Base-by-base conservation (phyloP, 495 filamentous ascomycete genomes). In the Durotheca rogersii region DNA sequence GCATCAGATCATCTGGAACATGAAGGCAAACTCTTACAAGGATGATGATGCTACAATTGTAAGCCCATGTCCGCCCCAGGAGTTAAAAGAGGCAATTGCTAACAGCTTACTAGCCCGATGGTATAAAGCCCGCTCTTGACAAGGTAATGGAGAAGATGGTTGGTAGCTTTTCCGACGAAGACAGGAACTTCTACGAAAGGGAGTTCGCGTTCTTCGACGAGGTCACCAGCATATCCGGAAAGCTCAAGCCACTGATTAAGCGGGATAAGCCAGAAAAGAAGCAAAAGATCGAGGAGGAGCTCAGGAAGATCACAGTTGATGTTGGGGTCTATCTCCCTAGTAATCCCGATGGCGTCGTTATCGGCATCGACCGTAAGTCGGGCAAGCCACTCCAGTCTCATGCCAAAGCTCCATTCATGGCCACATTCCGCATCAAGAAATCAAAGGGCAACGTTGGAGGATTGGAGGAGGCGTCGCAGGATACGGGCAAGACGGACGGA, bases 1-100 rank as follows among this genome's bases (percentile, higher is more conserved):
- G 5, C 94, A 99, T 68, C 94, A 99, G 51, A 96, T 99, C 51
- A 97, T 99, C 53, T 99, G 94, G 94, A 99, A 97, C 65, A 99
- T 99, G 86, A 96, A 95, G 64, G 94, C 94, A 15, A 99, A 99
- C 65, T 84, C 90, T 2, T 99, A 89, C 72, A 97, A 96, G 67
- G 94, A 99, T 59, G 91, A 99, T 55, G 90, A 97, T 51, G 88
- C 86, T 40, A 79, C 84, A 58, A 81, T 94, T 58, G 88, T 93
- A 77, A 82, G 86, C 70, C 11, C 23, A 42, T 15, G 4, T 1
- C 19, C 7, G 20, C 12, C 20, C 11, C 29, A 31, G 19, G 3
- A 20, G 44, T 27, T 50, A 6, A 20, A 21, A 18, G 46, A 11
- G 48, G 38, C 2, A 14, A 20, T 39, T 60, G 51, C 68, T 82